Conservation (phyloP, 2,329 filamentous ascomycete genomes). For the Nemania sp. region DNA sequence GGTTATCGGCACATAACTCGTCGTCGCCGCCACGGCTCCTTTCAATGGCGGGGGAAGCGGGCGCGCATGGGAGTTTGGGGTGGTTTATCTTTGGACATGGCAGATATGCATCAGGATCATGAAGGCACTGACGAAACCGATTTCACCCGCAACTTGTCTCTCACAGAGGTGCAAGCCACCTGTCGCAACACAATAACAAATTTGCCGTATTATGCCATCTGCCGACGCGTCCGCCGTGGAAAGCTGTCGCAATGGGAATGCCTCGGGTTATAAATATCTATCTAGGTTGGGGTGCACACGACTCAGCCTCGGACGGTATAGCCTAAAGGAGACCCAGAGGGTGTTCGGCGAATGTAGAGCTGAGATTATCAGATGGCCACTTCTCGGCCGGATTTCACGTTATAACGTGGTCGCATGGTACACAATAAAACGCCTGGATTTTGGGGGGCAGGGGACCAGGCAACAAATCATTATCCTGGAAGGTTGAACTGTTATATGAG, state of each 20-base stretch:
- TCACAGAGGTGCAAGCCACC: no score
- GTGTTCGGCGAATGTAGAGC: not conserved
- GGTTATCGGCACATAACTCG: constrained; percentile 37
- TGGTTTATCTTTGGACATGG: constrained; percentile 19
- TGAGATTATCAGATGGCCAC: no score
- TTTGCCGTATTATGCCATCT: not conserved
- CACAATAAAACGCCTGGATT: not conserved
- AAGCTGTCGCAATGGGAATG: not conserved
- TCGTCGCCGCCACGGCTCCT: constrained; percentile 7
- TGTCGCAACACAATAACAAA: no score
- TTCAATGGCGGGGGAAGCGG: constrained; percentile 10
- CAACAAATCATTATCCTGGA: not conserved
- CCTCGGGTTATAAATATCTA: constrained; percentile 10
- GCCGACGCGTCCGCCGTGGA: not conserved
- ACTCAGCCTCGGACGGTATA: constrained; percentile 12
- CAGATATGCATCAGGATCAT: constrained; percentile 1
- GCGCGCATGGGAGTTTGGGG: constrained; percentile 27
- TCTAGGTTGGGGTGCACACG: constrained; percentile 1
- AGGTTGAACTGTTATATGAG: not conserved
- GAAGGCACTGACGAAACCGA: no score
- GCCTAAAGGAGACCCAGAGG: constrained; percentile 7
- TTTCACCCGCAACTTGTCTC: constrained; percentile 3
- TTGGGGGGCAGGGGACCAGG: not conserved
- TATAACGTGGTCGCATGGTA: not conserved
- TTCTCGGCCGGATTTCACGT: constrained; percentile 1